Conservation (phyloP, 306 rosid genomes). For the Sindora glabra region DNA sequence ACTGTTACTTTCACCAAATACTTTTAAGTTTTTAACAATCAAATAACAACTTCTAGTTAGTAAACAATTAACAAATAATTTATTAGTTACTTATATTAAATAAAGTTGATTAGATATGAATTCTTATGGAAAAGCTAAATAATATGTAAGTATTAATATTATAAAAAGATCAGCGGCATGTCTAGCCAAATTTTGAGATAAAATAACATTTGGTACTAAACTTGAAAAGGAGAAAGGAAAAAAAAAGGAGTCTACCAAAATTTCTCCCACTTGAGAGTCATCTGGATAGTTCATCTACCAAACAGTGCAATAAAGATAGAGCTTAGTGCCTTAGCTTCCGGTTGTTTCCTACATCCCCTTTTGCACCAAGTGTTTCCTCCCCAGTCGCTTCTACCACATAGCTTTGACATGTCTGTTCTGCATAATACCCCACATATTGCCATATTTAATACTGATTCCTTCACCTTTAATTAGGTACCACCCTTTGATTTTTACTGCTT, state of each 20-base stretch:
- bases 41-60: too few relatives aligned
- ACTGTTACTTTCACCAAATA: too few relatives aligned
- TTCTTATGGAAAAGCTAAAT: too few relatives aligned
- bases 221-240: too few relatives aligned
- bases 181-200: too few relatives aligned
- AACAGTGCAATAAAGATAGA: neutral
- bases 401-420: neutral
- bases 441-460: neutral
- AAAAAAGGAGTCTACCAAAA: neutral
- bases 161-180: too few relatives aligned
- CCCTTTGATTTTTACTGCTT: neutral
- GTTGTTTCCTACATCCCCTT: conserved; percentile 14
- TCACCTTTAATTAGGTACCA: neutral
- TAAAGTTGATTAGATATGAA: too few relatives aligned
- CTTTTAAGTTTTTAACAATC: too few relatives aligned
- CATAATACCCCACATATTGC: conserved; percentile 21
- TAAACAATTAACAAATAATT: too few relatives aligned
- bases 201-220: neutral
- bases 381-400: conserved; percentile 3
- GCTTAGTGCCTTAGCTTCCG: neutral
- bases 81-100: too few relatives aligned
- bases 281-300: conserved; percentile 1
- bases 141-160: too few relatives aligned
- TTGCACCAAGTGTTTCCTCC: conserved; percentile 8
- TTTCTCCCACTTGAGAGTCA: neutral